Evolutionary conservation across 805 yeast species (phyloP).

Genomic region (Grigorovia transvaalensis): DNA sequence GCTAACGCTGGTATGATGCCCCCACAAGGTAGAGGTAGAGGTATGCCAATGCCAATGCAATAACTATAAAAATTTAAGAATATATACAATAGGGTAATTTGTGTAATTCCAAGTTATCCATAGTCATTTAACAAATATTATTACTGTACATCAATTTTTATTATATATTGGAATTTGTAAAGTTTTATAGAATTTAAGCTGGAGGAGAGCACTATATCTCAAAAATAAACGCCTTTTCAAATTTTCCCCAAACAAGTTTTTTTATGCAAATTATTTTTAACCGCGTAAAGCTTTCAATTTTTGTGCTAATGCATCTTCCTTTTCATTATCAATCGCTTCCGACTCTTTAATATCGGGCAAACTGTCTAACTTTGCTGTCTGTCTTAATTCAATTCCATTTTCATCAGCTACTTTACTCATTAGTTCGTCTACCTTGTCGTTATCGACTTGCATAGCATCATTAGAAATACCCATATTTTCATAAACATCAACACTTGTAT

Average conservation of each 20-base stretch:
- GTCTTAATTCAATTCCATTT: slow-evolving; percentile 89
- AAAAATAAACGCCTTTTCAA: too few relatives aligned
- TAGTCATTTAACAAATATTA: background rate
- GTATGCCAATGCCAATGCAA: slow-evolving; percentile 40
- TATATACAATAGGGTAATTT: background rate
- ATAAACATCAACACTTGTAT: slow-evolving; percentile 86
- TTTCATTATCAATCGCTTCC: slow-evolving; percentile 47
- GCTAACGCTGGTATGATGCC: slow-evolving; percentile 40
- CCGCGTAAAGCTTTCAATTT: slow-evolving; percentile 76
- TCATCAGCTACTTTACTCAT: slow-evolving; percentile 93
- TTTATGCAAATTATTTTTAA: slow-evolving; percentile 7
- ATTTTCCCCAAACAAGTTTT: too few relatives aligned
- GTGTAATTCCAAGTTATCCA: background rate
- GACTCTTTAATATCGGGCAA: slow-evolving; percentile 49
- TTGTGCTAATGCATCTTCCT: slow-evolving; percentile 82
- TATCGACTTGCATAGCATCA: slow-evolving; percentile 84
- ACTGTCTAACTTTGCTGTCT: slow-evolving; percentile 47
- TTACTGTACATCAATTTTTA: slow-evolving; percentile 3
- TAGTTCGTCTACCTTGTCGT: slow-evolving; percentile 85
- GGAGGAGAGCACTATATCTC: too few relatives aligned
- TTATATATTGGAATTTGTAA: background rate
- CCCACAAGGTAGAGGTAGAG: slow-evolving; percentile 59
- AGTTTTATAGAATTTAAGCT: background rate
- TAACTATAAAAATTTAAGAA: background rate
- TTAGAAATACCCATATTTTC: slow-evolving; percentile 83